Evolutionary conservation across 495 filamentous ascomycete genomes (phyloP), one percentile per base, ranked within the genome.

Genomic region (Rostrohypoxylon terebratum): DNA sequence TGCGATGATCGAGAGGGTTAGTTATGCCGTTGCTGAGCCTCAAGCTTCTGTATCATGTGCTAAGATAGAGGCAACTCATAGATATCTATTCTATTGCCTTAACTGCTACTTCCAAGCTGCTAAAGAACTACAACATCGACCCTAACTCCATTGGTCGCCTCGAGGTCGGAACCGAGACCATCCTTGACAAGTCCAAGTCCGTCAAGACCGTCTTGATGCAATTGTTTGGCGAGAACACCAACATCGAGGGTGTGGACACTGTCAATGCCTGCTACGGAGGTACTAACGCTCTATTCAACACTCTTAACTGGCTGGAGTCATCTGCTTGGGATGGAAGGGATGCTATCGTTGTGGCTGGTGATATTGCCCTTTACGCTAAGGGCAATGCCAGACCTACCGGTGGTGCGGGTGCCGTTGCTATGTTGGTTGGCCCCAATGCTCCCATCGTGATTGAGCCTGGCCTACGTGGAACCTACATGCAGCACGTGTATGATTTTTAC

Each of bases 121-220:
- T 99, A 71, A 87, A 89, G 81, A 98, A 98, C 79, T 97, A 97
- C 89, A 90, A 90, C 76, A 91, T 99, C 82, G 94, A 99, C 83
- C 87, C 91, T 72, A 91, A 90, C 81, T 90, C 91, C 65, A 92
- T 99, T 77, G 96, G 96, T 62, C 91, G 96, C 71, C 87, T 99
- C 74, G 96, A 99, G 84, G 96, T 99, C 73, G 96, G 96, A 77
- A 99, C 96, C 59, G 96, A 99, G 90, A 99, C 96, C 58, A 87
- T 99, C 44, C 87, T 99, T 78, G 96, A 99, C 88, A 99, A 99
- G 88, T 98, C 96, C 75, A 99, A 99, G 87, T 98, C 96, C 28
- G 96, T 99, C 86, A 99, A 99, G 89, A 93, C 94, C n/a, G 95
- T 99, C 57, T 83, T 98, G 71, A 99, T 99, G 96, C 96, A 98